Percentiles rank a stretch among this genome's conserved stretches.
phyloP scores from a whole-genome alignment of 2,329 filamentous ascomycete genomes.

The Aspergillus japonicus region DNA sequence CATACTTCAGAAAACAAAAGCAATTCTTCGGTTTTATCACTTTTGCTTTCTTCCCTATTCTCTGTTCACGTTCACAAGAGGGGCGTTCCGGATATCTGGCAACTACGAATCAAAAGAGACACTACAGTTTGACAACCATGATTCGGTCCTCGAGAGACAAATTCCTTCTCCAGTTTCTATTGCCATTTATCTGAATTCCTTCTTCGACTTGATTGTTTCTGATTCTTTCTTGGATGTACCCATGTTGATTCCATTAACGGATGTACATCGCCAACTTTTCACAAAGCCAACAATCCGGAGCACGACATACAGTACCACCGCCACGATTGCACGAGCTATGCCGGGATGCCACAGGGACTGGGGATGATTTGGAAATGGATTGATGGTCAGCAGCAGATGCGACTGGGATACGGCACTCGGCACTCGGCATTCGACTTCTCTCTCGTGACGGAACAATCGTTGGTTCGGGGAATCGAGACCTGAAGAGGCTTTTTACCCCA shows the following conservation, averaged over 20 bases:
- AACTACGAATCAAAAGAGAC: conserved; percentile 33
- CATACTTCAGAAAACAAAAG: conserved; percentile 37
- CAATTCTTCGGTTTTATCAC: conserved; percentile 37
- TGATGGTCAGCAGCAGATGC: background rate
- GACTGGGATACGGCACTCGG: background rate
- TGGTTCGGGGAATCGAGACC: background rate
- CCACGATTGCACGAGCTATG: conserved; percentile 16
- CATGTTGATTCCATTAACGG: conserved; percentile 12
- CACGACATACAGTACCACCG: conserved; percentile 9
- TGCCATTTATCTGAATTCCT: conserved; percentile 43
- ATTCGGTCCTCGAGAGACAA: background rate
- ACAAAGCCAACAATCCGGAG: background rate
- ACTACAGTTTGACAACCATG: background rate
- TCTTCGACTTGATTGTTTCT: conserved; percentile 34
- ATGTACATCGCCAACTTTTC: conserved; percentile 8
- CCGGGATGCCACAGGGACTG: conserved; percentile 13
- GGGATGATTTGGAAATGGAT: conserved; percentile 6
- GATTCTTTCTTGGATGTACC: conserved; percentile 36
- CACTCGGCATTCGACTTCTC: background rate
- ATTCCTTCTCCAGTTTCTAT: conserved; percentile 30
- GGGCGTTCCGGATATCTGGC: conserved; percentile 84
- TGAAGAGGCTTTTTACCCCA: background rate
- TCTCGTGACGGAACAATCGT: background rate
- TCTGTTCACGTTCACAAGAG: conserved; percentile 50
- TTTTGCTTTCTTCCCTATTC: background rate